A percentile compares a stretch with the other conserved stretches of the same genome.
Evolutionary conservation across 2,329 filamentous ascomycete species (phyloP).

Genomic region (Pseudovirgaria hyperparasitica): DNA sequence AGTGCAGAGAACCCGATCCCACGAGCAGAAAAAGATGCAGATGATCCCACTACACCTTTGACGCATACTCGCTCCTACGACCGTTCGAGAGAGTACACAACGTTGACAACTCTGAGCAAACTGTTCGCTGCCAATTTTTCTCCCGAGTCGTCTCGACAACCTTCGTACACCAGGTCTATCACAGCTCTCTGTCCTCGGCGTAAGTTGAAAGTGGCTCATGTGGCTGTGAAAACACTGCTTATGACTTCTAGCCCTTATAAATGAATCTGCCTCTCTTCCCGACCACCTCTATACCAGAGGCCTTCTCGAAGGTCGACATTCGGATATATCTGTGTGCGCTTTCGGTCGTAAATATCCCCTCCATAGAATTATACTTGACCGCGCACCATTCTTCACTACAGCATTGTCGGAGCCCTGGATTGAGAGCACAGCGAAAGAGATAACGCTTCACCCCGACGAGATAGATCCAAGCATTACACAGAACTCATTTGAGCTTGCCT

Average conservation of each 20-base stretch:
- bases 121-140: constrained; percentile 30
- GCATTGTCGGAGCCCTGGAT: constrained; percentile 44
- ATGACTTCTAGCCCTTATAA: constrained; percentile 4
- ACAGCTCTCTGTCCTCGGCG: constrained; percentile 21
- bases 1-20: constrained; percentile 23
- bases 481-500: constrained; percentile 39
- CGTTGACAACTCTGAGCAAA: constrained; percentile 30
- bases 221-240: background rate
- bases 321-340: constrained; percentile 40
- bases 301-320: constrained; percentile 38
- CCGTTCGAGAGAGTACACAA: constrained; percentile 23
- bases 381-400: constrained; percentile 42
- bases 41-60: constrained; percentile 32
- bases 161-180: constrained; percentile 28
- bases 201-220: constrained; percentile 6
- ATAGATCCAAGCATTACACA: constrained; percentile 42
- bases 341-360: constrained; percentile 40
- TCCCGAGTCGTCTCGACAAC: constrained; percentile 24
- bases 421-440: constrained; percentile 39
- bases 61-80: constrained; percentile 17
- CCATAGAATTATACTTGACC: constrained; percentile 42
- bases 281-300: constrained; percentile 41
- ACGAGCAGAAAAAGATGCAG: constrained; percentile 34
- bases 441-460: constrained; percentile 39
- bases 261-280: constrained; percentile 30